Conservation (phyloP, 352 stramenopile genomes). For the Phytophthora pini region DNA sequence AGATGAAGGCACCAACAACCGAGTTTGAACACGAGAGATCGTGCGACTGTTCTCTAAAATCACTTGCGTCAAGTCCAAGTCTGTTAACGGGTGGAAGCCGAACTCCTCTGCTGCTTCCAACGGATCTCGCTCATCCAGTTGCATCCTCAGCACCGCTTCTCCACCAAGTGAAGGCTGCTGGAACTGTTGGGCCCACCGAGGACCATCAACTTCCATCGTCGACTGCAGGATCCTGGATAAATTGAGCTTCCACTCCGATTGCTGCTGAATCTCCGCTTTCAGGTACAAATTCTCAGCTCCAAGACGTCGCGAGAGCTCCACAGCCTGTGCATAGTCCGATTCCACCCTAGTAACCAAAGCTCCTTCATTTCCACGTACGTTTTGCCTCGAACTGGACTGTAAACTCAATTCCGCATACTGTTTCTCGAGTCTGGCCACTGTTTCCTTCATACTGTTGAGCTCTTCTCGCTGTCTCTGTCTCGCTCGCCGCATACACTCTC, state of each 20-base stretch:
- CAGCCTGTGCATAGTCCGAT: constrained; percentile 28
- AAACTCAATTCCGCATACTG: constrained; percentile 41
- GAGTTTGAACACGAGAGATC: constrained; percentile 32
- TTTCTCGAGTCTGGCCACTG: constrained; percentile 42
- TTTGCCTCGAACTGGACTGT: background rate
- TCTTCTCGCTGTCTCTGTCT: constrained; percentile 46
- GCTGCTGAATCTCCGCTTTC: constrained; percentile 45
- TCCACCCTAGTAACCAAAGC: constrained; percentile 1
- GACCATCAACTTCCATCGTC: constrained; percentile 15
- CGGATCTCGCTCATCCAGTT: constrained; percentile 19
- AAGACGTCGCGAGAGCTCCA: constrained; percentile 33
- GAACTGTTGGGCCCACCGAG: constrained; percentile 22
- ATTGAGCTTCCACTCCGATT: constrained; percentile 40
- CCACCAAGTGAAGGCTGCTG: constrained; percentile 13
- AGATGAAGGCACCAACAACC: constrained; percentile 25
- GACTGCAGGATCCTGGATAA: constrained; percentile 42
- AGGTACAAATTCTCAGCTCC: constrained; percentile 53
- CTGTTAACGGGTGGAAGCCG: constrained; percentile 33
- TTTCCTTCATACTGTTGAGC: constrained; percentile 39
- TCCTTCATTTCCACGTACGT: background rate
- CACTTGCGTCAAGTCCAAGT: constrained; percentile 31
- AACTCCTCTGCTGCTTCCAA: constrained; percentile 38
- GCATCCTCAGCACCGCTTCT: constrained; percentile 14
- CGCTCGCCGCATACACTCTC: constrained; percentile 50
- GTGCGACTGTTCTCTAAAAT: constrained; percentile 39